Evolutionary conservation across 2,329 filamentous ascomycete species (phyloP).

Genomic region (Exophiala sp.): DNA sequence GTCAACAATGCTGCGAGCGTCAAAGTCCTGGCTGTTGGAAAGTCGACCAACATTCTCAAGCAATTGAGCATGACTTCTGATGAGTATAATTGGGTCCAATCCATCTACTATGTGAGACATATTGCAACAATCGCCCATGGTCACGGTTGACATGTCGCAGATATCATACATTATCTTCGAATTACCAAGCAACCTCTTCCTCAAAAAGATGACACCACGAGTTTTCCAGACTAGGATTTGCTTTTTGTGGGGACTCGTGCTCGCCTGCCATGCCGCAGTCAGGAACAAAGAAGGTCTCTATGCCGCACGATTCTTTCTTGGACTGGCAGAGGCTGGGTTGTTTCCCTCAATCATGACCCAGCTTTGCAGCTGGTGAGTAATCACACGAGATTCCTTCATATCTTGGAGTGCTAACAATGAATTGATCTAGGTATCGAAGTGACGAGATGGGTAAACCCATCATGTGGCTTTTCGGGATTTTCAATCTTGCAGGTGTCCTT

Average conservation of each 20-base stretch:
- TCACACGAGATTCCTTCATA: background rate
- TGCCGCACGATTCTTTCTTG: constrained; percentile 38
- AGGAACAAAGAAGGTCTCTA: constrained; percentile 38
- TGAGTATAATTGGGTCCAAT: background rate
- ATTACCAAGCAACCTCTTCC: constrained; percentile 37
- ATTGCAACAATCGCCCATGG: too few relatives aligned
- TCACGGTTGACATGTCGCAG: constrained; percentile 15
- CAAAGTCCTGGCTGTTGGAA: background rate
- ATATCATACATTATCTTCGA: constrained; percentile 32
- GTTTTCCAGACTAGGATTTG: constrained; percentile 35
- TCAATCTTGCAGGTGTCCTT: background rate
- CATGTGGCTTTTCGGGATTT: background rate
- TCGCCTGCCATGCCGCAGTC: constrained; percentile 39
- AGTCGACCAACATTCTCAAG: background rate
- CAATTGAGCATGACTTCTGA: background rate
- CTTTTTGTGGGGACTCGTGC: constrained; percentile 57
- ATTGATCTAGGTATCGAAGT: constrained; percentile 43
- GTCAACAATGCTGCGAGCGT: background rate
- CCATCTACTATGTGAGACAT: too few relatives aligned
- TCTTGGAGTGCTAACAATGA: background rate
- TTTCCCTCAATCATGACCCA: constrained; percentile 43
- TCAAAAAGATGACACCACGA: constrained; percentile 34
- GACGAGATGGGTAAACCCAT: constrained; percentile 36
- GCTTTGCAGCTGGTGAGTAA: constrained; percentile 30
- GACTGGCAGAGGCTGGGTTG: constrained; percentile 39